Conservation (phyloP, 2,329 filamentous ascomycete genomes). For the Sarocladium strictum region DNA sequence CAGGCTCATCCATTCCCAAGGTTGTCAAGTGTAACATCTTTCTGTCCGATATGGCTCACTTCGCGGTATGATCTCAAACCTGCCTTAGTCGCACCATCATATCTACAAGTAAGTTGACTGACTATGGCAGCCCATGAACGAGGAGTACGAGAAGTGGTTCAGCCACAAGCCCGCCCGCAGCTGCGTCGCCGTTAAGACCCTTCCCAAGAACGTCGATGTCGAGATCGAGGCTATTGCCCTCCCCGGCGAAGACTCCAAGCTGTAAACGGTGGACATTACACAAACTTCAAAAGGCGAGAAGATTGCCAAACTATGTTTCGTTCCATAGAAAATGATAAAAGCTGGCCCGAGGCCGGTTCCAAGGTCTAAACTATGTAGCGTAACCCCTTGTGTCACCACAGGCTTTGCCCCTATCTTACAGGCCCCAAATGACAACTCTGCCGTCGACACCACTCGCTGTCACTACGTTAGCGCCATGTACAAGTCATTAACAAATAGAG, state of each 20-base stretch:
- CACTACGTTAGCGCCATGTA: background rate
- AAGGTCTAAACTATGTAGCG: background rate
- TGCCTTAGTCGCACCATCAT: no score
- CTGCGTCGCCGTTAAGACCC: slow-evolving; percentile 83
- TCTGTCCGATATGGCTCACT: slow-evolving; percentile 85
- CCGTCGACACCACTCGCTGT: slow-evolving; percentile 78
- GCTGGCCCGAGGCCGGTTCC: background rate
- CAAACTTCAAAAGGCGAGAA: background rate
- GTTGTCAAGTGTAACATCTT: slow-evolving; percentile 93
- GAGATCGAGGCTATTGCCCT: slow-evolving; percentile 88
- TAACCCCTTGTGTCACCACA: background rate
- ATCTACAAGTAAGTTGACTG: background rate
- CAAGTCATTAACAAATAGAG: slow-evolving; percentile 2
- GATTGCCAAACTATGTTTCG: background rate
- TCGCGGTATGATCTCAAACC: slow-evolving; percentile 45
- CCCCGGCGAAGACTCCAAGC: slow-evolving; percentile 25
- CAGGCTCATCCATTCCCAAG: slow-evolving; percentile 69
- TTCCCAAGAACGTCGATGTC: slow-evolving; percentile 79
- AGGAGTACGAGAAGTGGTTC: slow-evolving; percentile 79
- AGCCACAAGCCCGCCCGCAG: slow-evolving; percentile 78
- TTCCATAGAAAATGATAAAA: background rate
- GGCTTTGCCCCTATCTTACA: background rate
- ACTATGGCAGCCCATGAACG: slow-evolving; percentile 64
- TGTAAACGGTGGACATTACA: background rate
- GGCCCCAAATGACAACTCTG: slow-evolving; percentile 69